A percentile compares a stretch with the other conserved stretches of the same genome.
Conservation (phyloP, 1,284 basidiomycete species). For the Amylostereum areolatum region DNA sequence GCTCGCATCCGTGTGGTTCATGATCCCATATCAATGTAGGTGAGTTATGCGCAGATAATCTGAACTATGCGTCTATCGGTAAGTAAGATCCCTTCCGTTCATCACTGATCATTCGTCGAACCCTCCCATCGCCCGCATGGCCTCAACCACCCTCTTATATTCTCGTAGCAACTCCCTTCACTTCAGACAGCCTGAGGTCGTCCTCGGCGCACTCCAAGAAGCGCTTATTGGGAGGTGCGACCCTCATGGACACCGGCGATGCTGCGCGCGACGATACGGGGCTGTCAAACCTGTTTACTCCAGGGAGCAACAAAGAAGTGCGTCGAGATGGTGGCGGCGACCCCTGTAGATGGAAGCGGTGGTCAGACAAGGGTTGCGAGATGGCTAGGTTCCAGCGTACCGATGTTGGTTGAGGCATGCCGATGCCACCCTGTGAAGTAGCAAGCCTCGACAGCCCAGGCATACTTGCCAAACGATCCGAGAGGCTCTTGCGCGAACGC, state of each 20-base stretch:
- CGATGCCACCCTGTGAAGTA: slow-evolving; percentile 11
- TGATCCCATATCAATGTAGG: too few species aligned
- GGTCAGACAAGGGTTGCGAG: not conserved
- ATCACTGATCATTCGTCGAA: slow-evolving; percentile 32
- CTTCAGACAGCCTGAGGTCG: slow-evolving; percentile 71
- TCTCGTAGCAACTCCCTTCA: slow-evolving; percentile 69
- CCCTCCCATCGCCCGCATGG: slow-evolving; percentile 32
- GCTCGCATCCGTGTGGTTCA: too few species aligned
- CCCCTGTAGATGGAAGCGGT: slow-evolving; percentile 14
- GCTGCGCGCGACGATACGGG: slow-evolving; percentile 40
- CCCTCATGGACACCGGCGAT: slow-evolving; percentile 31
- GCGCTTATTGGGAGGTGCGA: slow-evolving; percentile 54
- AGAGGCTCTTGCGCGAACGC: slow-evolving; percentile 52
- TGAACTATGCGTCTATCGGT: too few species aligned
- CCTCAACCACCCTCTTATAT: slow-evolving; percentile 60
- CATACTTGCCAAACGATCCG: slow-evolving; percentile 72
- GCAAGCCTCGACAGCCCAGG: slow-evolving; percentile 48
- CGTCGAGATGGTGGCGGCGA: slow-evolving; percentile 43
- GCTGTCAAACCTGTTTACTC: slow-evolving; percentile 29
- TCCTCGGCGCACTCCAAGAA: slow-evolving; percentile 67
- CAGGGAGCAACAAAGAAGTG: slow-evolving; percentile 35
- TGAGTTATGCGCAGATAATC: too few species aligned
- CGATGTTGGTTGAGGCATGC: slow-evolving; percentile 3
- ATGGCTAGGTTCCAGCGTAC: not conserved
- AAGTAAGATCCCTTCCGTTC: too few species aligned